Conservation (phyloP, 768 basidiomycete genomes). For the Gymnopilus dilepis region DNA sequence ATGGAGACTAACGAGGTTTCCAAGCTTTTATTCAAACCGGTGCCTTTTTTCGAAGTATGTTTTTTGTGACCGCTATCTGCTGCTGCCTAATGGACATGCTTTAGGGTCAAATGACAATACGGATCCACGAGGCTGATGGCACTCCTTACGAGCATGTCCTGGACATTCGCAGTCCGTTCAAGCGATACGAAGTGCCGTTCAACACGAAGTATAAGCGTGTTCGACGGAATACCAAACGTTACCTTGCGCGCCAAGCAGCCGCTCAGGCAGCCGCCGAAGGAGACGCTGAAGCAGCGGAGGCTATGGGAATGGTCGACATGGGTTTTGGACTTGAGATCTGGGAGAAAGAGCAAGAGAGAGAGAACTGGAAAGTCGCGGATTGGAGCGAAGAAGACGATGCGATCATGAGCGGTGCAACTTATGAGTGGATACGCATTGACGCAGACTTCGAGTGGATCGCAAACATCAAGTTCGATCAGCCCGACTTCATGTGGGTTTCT, state of each 20-base stretch:
- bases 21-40: conserved; percentile 75
- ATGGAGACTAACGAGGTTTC: conserved; percentile 73
- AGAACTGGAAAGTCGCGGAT: conserved; percentile 96
- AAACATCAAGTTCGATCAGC: conserved; percentile 90
- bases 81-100: not conserved
- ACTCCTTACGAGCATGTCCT: conserved; percentile 99
- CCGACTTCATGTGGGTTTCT: conserved; percentile 98
- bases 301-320: conserved; percentile 93
- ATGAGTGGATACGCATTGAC: conserved; percentile 99
- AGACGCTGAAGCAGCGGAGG: conserved; percentile 89
- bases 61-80: not conserved
- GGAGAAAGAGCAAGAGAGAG: conserved; percentile 93
- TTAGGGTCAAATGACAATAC: conserved; percentile 96
- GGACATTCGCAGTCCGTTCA: conserved; percentile 85
- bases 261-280: conserved; percentile 93
- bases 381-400: conserved; percentile 98
- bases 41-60: conserved; percentile 85
- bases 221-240: conserved; percentile 95
- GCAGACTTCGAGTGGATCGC: conserved; percentile 99
- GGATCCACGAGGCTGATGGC: conserved; percentile 98
- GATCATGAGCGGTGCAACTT: conserved; percentile 92
- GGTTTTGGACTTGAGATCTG: conserved; percentile 93
- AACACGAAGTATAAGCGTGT: conserved; percentile 98
- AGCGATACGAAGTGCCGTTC: conserved; percentile 97
- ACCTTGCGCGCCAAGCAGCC: conserved; percentile 89